phyloP scores from a whole-genome alignment of 176 grass and related monocot genomes.

The Carex littledalei region DNA sequence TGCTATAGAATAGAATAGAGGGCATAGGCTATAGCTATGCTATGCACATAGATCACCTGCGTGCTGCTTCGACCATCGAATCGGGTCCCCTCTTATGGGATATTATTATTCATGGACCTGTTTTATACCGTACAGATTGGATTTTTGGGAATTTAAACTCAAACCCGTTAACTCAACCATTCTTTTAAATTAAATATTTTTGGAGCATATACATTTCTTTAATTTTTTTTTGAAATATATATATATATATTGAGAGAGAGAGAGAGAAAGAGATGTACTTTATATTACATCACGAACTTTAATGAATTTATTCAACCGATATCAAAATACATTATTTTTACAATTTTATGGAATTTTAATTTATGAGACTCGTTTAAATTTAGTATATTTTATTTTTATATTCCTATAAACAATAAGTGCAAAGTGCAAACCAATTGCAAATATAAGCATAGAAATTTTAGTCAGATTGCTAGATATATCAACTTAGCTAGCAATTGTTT shows the following conservation, averaged over 20 bases:
- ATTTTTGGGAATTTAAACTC: neutral
- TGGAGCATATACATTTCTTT: neutral
- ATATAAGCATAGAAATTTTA: no score
- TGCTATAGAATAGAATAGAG: neutral
- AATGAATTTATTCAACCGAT: neutral
- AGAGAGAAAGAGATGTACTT: no score
- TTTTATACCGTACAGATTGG: neutral
- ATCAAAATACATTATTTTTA: neutral
- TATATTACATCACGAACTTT: neutral
- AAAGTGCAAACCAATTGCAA: no score
- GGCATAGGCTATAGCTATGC: neutral
- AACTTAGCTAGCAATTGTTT: no score
- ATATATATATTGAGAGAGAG: no score
- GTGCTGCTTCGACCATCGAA: constrained; percentile 2
- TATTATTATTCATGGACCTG: neutral
- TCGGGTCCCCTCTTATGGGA: neutral
- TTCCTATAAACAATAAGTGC: neutral
- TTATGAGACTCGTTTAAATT: neutral
- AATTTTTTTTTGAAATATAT: neutral
- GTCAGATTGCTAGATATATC: no score
- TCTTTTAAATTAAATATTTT: neutral
- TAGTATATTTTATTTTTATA: neutral
- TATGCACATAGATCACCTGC: neutral
- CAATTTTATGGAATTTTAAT: neutral
- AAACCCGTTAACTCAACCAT: neutral